Evolutionary conservation across 225 moss, liverwort and hornwort species (phyloP), one percentile per base, ranked within the genome.

Genomic region (Neckera pumila): DNA sequence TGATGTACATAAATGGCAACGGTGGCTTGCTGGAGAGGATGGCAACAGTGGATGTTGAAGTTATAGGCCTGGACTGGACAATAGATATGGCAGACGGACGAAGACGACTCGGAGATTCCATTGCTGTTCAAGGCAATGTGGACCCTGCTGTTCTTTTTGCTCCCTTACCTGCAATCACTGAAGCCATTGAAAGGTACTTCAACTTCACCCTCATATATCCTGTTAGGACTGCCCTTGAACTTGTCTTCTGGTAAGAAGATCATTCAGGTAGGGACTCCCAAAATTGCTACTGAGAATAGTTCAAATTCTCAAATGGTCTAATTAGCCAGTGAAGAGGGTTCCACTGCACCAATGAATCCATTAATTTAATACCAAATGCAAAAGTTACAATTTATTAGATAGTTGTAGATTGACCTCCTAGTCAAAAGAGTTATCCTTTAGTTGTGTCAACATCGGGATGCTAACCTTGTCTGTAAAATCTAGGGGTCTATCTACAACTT

Each of bases 11-110:
- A 63, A 95, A 94, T 78, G 95, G 95, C 26, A 95, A 93, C 10
- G 95, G 95, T 49, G 95, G 95, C 74, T 91, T 95, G 89, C 91
- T 95, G 45, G 95, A 95, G 84, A 92, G 95, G 79, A 95, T 95
- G 95, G 91, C 88, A 43, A 89, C 89, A 38, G 81, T 93, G 77
- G 94, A 92, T 61, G 95, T 95, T 28, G 95, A 95, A 34, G 94
- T 95, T 36, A 94, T 95, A 65, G 94, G 95, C 30, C 88, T 95
- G 53, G 95, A 95, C 79, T 95, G 95, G 95, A 95, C 95, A 13
- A 91, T 95, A 83, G 95, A 95, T 72, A 95, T 95, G 95, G 95
- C 93, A 21, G 95, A 95, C 70, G 95, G 91, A 59, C 93, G 95
- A 76, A 91, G 91, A 38, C 93, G 95, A 70, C 83, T 95, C 3